Base-by-base conservation (phyloP, 2,329 filamentous ascomycete species). In the Dothistroma pini region DNA sequence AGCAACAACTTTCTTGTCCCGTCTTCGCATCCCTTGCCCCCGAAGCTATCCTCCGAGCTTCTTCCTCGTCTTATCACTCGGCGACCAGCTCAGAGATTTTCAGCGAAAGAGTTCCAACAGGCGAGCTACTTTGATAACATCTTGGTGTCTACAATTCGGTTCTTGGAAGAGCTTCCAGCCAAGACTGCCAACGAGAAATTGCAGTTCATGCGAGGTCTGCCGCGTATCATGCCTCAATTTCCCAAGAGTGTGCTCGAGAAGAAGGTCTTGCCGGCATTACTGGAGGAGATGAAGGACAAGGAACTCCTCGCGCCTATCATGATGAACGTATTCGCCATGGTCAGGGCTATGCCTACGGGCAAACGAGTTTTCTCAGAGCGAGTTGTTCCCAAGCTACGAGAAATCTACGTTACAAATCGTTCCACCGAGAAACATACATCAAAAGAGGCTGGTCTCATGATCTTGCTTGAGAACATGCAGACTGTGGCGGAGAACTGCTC, bases 101-200 rank as follows among this genome's bases (percentile, higher is more conserved):
- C 87, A 29, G 92, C 93, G 4, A 86, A 85, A 57, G 93, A 96
- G 69, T 97, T 99, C 68, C 95, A 99, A 72, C 86, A 97, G 75
- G 96, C 92, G 71, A 88, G 91, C 67, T 99, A 96, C 74, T 99
- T 99, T 73, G 92, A 99, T 76, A 99, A 97, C 71, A 90, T 97
- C 51, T 81, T 99, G 4, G 91, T 99, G 22, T 96, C 93, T 0
- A 97, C 95, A 0, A 96, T 99, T 64, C 90, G 95, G 12, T 99
- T 99, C 72, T 80, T 99, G 29, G 95, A 99, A 69, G 85, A 88
- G 0, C 86, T 99, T 61, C 93, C 95, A 0, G 90, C 91, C 35
- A 99, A 99, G 78, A 96, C 92, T 1, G 84, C 90, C 0, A 90
- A 86, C 64, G 95, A 99, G 72, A 99, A 99, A 74, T 84, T 89